Conservation (phyloP, 176 grass and related monocot genomes). For the Dactylis glomerata region DNA sequence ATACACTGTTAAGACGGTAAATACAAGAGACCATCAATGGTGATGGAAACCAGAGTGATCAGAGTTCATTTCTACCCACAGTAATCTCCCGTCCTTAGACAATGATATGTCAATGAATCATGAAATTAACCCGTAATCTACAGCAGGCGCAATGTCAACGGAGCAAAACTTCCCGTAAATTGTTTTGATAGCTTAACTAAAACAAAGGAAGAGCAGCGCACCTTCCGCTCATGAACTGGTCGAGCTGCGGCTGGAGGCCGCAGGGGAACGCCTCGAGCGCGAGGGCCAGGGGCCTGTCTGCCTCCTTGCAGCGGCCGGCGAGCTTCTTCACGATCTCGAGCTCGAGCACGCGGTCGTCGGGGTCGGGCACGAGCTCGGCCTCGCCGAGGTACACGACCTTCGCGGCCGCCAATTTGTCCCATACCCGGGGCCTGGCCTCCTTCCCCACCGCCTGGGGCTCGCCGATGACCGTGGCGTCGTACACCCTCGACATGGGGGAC, state of each 20-base stretch:
- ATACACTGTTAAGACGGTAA: neutral
- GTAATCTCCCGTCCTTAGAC: neutral
- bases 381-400: constrained; percentile 89
- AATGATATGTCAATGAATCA: neutral
- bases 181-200: neutral
- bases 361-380: constrained; percentile 73
- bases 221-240: constrained; percentile 90
- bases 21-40: neutral
- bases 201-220: neutral
- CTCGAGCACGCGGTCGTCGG: constrained; percentile 76
- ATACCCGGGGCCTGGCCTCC: constrained; percentile 60
- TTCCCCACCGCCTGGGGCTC: constrained; percentile 83
- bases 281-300: constrained; percentile 48
- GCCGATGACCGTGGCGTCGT: constrained; percentile 91
- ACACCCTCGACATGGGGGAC: constrained; percentile 72
- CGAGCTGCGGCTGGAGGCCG: constrained; percentile 75
- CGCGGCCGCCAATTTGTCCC: constrained; percentile 85
- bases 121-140: neutral
- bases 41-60: neutral
- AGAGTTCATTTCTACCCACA: neutral
- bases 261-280: constrained; percentile 85
- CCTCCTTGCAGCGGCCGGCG: constrained; percentile 41
- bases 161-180: neutral
- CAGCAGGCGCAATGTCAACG: neutral
- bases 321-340: constrained; percentile 81